Percentiles rank a stretch among this genome's conserved stretches.
Conservation (phyloP, 352 stramenopile species). For the Globisporangium alternatum region DNA sequence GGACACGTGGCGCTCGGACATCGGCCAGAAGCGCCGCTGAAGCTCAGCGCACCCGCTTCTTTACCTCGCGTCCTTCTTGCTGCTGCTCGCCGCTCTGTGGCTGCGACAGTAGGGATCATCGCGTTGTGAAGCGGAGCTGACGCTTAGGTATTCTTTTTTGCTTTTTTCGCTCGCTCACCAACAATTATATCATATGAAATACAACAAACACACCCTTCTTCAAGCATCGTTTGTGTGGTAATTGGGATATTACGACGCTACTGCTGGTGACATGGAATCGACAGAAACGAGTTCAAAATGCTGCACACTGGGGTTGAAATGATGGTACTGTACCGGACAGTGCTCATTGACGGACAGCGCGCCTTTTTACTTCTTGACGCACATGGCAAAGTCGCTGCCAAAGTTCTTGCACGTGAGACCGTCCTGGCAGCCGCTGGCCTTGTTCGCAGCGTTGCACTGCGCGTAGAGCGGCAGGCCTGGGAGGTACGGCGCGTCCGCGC, state of each 20-base stretch:
- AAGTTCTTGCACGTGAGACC: conserved; percentile 38
- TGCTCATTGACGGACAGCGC: no score
- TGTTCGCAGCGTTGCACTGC: conserved; percentile 26
- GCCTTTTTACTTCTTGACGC: conserved; percentile 17
- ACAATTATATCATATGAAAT: conserved; percentile 8
- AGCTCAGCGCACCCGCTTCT: not conserved
- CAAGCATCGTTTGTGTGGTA: not conserved
- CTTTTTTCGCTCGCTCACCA: no score
- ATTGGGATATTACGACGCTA: no score
- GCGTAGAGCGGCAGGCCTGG: conserved; percentile 39
- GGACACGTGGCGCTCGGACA: conserved; percentile 42
- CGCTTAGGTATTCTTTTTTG: no score
- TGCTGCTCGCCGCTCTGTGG: not conserved
- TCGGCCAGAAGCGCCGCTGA: conserved; percentile 27
- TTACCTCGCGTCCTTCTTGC: not conserved
- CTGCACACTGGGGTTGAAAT: no score
- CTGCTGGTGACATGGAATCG: no score
- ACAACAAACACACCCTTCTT: not conserved
- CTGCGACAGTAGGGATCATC: not conserved
- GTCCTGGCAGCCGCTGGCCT: conserved; percentile 21
- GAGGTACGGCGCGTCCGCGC: conserved; percentile 39
- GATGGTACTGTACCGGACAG: no score
- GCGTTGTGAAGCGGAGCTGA: no score
- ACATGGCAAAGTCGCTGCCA: conserved; percentile 38
- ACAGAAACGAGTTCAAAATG: not conserved